Conservation (phyloP, 2,329 filamentous ascomycete species). For the Epichloe aotearoae region DNA sequence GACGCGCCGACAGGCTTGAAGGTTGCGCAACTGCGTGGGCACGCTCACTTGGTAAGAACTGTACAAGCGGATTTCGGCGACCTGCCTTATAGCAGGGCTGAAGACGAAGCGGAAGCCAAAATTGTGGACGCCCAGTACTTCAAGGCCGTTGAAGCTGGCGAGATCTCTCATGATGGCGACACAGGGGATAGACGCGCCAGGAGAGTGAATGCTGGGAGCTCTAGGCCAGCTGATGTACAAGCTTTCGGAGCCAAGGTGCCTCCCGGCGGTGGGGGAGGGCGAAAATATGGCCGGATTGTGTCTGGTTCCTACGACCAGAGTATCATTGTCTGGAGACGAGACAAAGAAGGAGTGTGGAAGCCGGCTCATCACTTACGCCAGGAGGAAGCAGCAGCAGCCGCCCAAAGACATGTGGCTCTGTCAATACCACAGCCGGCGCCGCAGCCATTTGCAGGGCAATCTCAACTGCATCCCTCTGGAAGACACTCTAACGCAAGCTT, state of each 20-base stretch:
- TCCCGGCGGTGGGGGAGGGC: slow-evolving; percentile 86
- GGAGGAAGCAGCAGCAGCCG: slow-evolving; percentile 50
- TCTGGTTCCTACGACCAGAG: slow-evolving; percentile 94
- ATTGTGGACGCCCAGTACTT: slow-evolving; percentile 64
- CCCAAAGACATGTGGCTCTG: slow-evolving; percentile 19
- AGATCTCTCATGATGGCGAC: slow-evolving; percentile 24
- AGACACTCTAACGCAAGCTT: not conserved
- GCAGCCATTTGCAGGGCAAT: not conserved
- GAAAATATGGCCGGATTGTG: slow-evolving; percentile 84
- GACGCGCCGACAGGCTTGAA: slow-evolving; percentile 76
- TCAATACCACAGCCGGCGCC: not conserved
- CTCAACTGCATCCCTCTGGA: not conserved
- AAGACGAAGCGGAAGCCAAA: slow-evolving; percentile 60
- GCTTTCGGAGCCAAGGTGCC: slow-evolving; percentile 78
- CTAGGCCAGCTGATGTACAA: slow-evolving; percentile 60
- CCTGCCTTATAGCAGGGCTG: slow-evolving; percentile 62
- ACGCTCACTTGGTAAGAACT: slow-evolving; percentile 76
- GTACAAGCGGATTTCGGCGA: slow-evolving; percentile 93
- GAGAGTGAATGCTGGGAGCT: slow-evolving; percentile 56
- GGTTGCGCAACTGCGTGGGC: slow-evolving; percentile 74
- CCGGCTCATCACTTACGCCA: slow-evolving; percentile 63
- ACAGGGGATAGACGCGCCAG: slow-evolving; percentile 24
- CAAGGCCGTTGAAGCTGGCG: slow-evolving; percentile 39
- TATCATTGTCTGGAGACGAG: slow-evolving; percentile 87
- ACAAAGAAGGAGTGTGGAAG: slow-evolving; percentile 74